A percentile compares a stretch with the other conserved stretches of the same genome.
Evolutionary conservation across 2,329 filamentous ascomycete genomes (phyloP).

Genomic region (Dryadomyces sulphureus): DNA sequence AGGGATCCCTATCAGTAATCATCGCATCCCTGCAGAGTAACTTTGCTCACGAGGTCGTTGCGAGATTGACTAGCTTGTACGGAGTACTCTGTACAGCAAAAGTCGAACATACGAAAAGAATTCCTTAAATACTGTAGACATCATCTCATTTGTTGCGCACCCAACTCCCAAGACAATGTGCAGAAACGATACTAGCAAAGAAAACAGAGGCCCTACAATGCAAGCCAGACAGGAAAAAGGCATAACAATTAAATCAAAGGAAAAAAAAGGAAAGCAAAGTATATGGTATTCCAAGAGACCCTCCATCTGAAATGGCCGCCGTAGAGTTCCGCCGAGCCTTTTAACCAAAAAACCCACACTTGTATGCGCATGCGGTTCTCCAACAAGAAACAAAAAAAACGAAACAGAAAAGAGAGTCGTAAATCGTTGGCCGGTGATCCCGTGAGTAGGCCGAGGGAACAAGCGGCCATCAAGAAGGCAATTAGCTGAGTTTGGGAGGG

Average conservation of each 20-base stretch:
- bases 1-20: too few relatives aligned
- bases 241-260: neutral
- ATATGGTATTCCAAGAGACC: neutral
- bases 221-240: slow-evolving; percentile 1
- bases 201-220: neutral
- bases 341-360: neutral
- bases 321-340: neutral
- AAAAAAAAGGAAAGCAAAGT: neutral
- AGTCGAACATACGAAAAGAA: too few relatives aligned
- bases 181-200: neutral
- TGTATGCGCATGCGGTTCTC: neutral
- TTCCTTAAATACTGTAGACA: too few relatives aligned
- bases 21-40: too few relatives aligned
- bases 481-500: too few relatives aligned
- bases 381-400: neutral
- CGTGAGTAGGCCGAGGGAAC: slow-evolving; percentile 4
- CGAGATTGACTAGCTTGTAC: too few relatives aligned
- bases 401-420: slow-evolving; percentile 2
- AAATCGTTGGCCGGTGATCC: too few relatives aligned
- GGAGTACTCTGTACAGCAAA: too few relatives aligned
- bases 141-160: neutral
- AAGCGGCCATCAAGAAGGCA: slow-evolving; percentile 5
- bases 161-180: neutral
- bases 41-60: too few relatives aligned
- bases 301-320: neutral